These are phyloP conservation scores for Thermothielavioides terrestris DNA, from an alignment of 495 filamentous ascomycete genomes.

Conservation along the genomic window DNA sequence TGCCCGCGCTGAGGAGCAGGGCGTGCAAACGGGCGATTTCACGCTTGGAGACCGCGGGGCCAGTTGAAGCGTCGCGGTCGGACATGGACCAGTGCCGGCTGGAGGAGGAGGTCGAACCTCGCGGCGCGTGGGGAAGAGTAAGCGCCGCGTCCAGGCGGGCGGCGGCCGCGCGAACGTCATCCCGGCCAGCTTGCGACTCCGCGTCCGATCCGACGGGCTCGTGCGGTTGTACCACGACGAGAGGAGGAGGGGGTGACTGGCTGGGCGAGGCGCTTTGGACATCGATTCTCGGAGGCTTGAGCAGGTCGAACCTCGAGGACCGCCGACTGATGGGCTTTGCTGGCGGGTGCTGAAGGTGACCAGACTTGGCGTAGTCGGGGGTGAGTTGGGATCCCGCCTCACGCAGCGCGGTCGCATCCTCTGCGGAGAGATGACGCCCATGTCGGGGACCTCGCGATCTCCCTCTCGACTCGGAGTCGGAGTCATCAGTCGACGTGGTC, in stretches of 20 bases:
- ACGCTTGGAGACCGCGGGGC: slow-evolving; percentile 42
- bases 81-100: slow-evolving; percentile 64
- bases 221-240: slow-evolving; percentile 11
- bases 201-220: slow-evolving; percentile 30
- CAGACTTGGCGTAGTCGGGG: slow-evolving; percentile 14
- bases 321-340: slow-evolving; percentile 29
- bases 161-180: slow-evolving; percentile 17
- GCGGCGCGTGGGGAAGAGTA: slow-evolving; percentile 8
- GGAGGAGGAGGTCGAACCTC: slow-evolving; percentile 19
- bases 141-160: slow-evolving; percentile 23
- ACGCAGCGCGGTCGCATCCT: slow-evolving; percentile 28
- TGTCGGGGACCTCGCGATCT: slow-evolving; percentile 22
- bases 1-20: slow-evolving; percentile 69
- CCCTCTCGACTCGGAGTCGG: slow-evolving; percentile 32
- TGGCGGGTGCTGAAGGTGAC: slow-evolving; percentile 12
- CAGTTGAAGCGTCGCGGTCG: slow-evolving; percentile 39
- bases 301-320: slow-evolving; percentile 43
- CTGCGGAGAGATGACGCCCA: slow-evolving; percentile 12
- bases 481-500: slow-evolving; percentile 32
- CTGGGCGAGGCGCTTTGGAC: slow-evolving; percentile 43
- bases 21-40: slow-evolving; percentile 69
- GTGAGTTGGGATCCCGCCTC: slow-evolving; percentile 36
- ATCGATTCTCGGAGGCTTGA: slow-evolving; percentile 57
- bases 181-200: slow-evolving; percentile 24
- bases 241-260: slow-evolving; percentile 26